Conservation (phyloP, 2,329 filamentous ascomycete species). For the Macrophomina tecta region DNA sequence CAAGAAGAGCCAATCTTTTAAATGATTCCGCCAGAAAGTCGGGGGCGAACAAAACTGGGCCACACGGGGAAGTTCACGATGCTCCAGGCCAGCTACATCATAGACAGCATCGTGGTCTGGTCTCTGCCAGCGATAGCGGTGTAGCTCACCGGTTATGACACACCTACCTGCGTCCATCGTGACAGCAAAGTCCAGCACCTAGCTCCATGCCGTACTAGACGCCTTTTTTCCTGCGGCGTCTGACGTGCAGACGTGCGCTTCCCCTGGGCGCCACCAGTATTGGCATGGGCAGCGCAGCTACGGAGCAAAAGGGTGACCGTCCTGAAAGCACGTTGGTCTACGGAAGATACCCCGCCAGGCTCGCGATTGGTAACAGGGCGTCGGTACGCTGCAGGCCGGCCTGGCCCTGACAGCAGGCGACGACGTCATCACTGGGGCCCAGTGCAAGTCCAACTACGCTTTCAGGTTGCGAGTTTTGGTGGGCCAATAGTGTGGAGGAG, state of each 20-base stretch:
- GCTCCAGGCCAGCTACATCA: conserved; percentile 10
- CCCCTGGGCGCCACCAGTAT: background rate
- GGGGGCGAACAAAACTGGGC: conserved; percentile 3
- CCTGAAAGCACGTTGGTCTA: background rate
- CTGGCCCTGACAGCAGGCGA: background rate
- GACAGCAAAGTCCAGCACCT: background rate
- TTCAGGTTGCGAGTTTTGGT: background rate
- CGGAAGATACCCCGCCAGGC: background rate
- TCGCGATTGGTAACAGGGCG: background rate
- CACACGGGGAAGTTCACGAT: conserved; percentile 11
- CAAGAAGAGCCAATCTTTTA: background rate
- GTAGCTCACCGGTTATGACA: conserved; percentile 7
- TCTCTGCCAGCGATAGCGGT: conserved; percentile 1
- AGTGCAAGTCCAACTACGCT: background rate
- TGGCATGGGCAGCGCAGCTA: background rate
- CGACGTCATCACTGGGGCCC: conserved; percentile 4
- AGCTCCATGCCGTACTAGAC: conserved; percentile 1
- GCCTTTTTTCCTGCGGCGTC: background rate
- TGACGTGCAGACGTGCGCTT: background rate
- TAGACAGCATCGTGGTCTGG: conserved; percentile 15
- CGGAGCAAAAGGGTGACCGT: background rate
- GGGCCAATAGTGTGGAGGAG: conserved; percentile 6
- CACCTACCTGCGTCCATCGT: background rate
- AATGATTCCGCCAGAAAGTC: background rate
- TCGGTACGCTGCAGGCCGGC: background rate